Evolutionary conservation across 129 eudicot genomes (phyloP).

Genomic region (Flaveria robusta): DNA sequence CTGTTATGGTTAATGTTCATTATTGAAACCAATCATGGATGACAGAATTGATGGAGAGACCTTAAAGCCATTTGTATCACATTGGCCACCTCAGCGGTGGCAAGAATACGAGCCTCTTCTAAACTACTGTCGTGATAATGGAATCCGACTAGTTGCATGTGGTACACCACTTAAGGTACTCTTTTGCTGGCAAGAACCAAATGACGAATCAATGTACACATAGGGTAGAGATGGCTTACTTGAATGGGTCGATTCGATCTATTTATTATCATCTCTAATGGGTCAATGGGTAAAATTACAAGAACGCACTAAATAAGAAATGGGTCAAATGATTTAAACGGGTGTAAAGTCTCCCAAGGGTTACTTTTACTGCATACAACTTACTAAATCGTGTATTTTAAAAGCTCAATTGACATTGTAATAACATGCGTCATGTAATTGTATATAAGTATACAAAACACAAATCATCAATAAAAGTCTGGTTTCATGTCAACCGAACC

Average conservation of each 20-base stretch:
- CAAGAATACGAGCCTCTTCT: conserved; percentile 92
- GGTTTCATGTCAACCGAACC: background rate
- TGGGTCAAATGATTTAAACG: background rate
- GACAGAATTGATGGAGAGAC: conserved; percentile 81
- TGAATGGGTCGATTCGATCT: background rate
- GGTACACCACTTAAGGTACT: conserved; percentile 91
- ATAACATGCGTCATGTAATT: background rate
- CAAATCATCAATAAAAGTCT: background rate
- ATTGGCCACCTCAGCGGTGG: conserved; percentile 94
- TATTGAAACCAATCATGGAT: conserved; percentile 21
- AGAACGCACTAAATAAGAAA: background rate
- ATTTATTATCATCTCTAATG: background rate
- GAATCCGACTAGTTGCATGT: conserved; percentile 73
- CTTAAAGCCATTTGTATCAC: conserved; percentile 61
- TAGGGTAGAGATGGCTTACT: conserved; percentile 1
- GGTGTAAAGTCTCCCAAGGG: background rate
- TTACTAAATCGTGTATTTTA: background rate
- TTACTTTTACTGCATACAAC: background rate
- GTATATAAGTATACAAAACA: background rate
- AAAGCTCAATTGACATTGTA: background rate
- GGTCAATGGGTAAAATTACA: background rate
- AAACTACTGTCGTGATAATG: conserved; percentile 77
- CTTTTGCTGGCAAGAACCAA: background rate
- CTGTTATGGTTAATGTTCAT: conserved; percentile 2
- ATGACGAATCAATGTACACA: background rate